Conservation (phyloP, 768 basidiomycete genomes). For the Serendipita sp. region DNA sequence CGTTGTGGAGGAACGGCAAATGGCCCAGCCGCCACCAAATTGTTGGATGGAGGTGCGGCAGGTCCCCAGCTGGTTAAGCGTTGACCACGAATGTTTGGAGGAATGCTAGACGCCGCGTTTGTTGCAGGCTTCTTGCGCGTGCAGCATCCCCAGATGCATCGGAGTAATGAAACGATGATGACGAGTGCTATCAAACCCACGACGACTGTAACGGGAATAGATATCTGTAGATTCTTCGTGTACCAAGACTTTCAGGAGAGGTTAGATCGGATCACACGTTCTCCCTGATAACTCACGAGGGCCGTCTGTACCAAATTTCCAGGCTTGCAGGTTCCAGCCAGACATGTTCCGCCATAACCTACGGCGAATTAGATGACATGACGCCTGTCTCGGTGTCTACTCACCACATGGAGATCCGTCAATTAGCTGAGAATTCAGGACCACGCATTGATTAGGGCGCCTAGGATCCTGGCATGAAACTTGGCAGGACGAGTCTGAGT, state of each 20-base stretch:
- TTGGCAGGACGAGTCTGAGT: constrained; percentile 50
- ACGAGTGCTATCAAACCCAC: constrained; percentile 46
- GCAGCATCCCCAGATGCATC: constrained; percentile 4
- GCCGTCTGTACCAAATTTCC: constrained; percentile 44
- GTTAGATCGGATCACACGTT: background rate
- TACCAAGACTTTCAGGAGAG: constrained; percentile 48
- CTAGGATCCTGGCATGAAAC: constrained; percentile 68
- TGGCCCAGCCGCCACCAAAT: constrained; percentile 1
- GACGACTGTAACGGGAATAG: constrained; percentile 65
- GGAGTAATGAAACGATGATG: constrained; percentile 34
- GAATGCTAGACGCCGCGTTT: background rate
- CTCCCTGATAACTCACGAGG: constrained; percentile 28
- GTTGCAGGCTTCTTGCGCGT: background rate
- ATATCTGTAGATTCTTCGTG: constrained; percentile 55
- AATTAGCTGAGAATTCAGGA: constrained; percentile 52
- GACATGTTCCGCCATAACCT: constrained; percentile 63
- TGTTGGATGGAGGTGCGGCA: background rate
- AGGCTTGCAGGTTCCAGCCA: constrained; percentile 41
- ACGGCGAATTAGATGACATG: background rate
- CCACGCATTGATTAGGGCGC: constrained; percentile 42
- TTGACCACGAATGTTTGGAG: background rate
- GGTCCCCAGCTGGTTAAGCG: constrained; percentile 4
- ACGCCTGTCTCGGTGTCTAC: constrained; percentile 17
- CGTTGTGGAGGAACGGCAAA: constrained; percentile 6
- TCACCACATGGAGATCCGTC: constrained; percentile 75